Conservation (phyloP, 140 eudicot species). For the Senecio squalidus region DNA sequence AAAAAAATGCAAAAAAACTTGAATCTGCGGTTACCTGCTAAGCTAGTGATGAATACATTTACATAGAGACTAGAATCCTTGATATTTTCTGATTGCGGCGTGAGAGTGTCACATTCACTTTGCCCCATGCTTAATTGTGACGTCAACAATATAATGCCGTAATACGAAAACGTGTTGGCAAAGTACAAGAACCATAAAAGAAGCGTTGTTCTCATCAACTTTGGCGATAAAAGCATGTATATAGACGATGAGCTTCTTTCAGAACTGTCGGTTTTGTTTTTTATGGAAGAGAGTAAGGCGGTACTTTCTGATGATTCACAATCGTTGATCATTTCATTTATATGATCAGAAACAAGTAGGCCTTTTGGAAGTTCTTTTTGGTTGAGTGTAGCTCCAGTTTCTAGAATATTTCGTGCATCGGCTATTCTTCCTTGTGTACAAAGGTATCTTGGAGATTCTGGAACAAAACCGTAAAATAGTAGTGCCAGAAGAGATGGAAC, state of each 20-base stretch:
- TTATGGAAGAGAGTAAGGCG: constrained; percentile 29
- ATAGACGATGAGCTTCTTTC: constrained; percentile 23
- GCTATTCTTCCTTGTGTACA: constrained; percentile 43
- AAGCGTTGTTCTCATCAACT: constrained; percentile 52
- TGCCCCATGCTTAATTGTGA: constrained; percentile 66
- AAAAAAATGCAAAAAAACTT: neutral
- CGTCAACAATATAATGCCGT: constrained; percentile 77
- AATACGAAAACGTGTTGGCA: constrained; percentile 79
- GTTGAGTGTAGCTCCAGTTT: constrained; percentile 49
- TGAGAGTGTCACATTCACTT: constrained; percentile 31
- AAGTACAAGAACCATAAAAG: constrained; percentile 70
- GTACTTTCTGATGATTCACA: constrained; percentile 34
- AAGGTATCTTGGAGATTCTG: constrained; percentile 84
- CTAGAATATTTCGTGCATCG: constrained; percentile 50
- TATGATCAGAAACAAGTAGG: constrained; percentile 43
- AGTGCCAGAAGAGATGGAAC: constrained; percentile 52
- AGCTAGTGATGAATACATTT: constrained; percentile 80
- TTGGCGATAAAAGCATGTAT: constrained; percentile 46
- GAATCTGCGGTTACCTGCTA: constrained; percentile 59
- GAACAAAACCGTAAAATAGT: constrained; percentile 39
- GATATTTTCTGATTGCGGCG: constrained; percentile 19
- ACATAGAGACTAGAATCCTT: constrained; percentile 40
- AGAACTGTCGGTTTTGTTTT: constrained; percentile 10
- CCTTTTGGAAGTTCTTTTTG: constrained; percentile 51
- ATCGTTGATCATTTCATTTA: constrained; percentile 10